These are phyloP conservation scores for Hypoxylon sp. DNA, from an alignment of 2,329 filamentous ascomycete species.

Conservation along the genomic window DNA sequence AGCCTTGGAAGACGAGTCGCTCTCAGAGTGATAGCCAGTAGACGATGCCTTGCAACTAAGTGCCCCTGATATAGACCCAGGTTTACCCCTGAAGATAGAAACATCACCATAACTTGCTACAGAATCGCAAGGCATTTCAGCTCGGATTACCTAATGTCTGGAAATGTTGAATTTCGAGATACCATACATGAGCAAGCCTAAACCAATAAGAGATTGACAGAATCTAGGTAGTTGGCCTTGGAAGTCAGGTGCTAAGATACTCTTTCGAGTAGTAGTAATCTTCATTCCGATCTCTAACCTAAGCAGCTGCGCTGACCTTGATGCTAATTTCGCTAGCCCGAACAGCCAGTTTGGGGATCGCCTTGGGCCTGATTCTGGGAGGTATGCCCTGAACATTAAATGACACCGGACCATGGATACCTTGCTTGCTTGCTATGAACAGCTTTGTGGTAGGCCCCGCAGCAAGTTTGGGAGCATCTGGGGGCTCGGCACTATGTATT, in stretches of 20 bases:
- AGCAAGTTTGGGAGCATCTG: neutral
- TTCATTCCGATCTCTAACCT: neutral
- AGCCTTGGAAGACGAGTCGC: neutral
- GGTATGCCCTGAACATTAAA: neutral
- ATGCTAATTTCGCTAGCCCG: neutral
- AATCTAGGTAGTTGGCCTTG: neutral
- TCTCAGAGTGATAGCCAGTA: neutral
- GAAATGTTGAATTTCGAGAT: neutral
- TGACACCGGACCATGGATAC: neutral
- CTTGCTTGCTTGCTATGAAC: neutral
- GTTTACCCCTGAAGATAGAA: neutral
- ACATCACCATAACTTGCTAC: neutral
- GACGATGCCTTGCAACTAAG: neutral
- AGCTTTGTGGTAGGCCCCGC: neutral
- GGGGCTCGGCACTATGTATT: neutral
- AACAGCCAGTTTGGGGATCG: neutral
- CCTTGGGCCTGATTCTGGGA: neutral
- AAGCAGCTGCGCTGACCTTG: neutral
- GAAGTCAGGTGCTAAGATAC: neutral
- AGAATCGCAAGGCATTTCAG: neutral
- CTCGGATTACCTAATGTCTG: neutral
- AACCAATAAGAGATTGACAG: neutral
- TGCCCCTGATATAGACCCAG: neutral
- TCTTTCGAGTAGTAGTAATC: neutral
- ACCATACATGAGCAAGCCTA: neutral